Percentiles rank a stretch among this genome's conserved stretches.
Evolutionary conservation across 106 monocot species (phyloP).

Genomic region (Agapanthus africanus): DNA sequence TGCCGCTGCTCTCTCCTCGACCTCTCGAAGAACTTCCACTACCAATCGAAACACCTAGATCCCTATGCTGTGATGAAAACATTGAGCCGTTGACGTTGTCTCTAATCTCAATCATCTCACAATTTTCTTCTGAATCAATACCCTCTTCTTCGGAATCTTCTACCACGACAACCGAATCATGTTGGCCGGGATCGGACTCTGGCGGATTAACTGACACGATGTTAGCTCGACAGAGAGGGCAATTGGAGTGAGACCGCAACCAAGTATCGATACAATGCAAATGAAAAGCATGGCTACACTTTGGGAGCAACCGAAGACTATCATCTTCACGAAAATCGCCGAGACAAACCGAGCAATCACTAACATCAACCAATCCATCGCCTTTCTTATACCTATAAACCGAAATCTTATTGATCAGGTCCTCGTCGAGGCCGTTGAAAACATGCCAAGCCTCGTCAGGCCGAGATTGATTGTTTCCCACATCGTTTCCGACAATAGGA

Average conservation of each 20-base stretch:
- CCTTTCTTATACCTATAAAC: constrained; percentile 51
- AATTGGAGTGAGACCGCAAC: constrained; percentile 64
- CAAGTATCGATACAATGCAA: no score
- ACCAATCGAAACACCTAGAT: not conserved
- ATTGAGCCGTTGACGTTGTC: constrained; percentile 8
- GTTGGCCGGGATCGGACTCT: no score
- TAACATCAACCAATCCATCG: constrained; percentile 42
- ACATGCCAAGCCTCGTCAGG: constrained; percentile 30
- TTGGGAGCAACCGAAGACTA: constrained; percentile 60
- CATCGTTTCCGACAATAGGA: not conserved
- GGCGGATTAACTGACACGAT: constrained; percentile 12
- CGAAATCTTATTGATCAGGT: constrained; percentile 48
- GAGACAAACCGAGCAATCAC: constrained; percentile 75
- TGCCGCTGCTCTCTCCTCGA: constrained; percentile 7
- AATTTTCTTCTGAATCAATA: not conserved
- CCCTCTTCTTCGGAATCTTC: constrained; percentile 8
- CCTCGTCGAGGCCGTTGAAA: constrained; percentile 50
- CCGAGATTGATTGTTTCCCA: not conserved
- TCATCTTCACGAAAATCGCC: constrained; percentile 69
- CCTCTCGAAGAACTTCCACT: not conserved
- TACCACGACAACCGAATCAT: constrained; percentile 5
- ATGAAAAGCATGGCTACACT: constrained; percentile 74
- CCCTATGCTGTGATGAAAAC: constrained; percentile 10
- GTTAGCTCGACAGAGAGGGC: constrained; percentile 73
- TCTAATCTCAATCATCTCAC: not conserved